Evolutionary conservation across 805 yeast genomes (phyloP).

Genomic region (Starmerella apis): DNA sequence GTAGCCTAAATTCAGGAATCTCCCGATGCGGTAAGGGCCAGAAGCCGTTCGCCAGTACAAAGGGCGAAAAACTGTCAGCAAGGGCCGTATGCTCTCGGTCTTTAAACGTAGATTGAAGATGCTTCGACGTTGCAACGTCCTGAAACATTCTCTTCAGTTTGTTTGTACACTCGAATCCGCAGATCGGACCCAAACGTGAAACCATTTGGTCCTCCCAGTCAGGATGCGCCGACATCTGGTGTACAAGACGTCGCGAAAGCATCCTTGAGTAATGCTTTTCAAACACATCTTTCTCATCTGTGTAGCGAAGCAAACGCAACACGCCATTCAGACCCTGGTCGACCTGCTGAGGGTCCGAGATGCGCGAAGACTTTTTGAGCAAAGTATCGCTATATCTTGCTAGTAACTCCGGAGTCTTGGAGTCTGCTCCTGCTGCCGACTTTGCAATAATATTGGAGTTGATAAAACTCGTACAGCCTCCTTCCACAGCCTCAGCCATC

Average conservation of each 20-base stretch:
- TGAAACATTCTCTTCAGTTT: conserved; percentile 93
- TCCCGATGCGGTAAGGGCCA: conserved; percentile 62
- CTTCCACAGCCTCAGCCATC: conserved; percentile 78
- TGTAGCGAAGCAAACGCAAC: conserved; percentile 74
- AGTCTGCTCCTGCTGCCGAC: conserved; percentile 36
- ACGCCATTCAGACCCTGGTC: conserved; percentile 62
- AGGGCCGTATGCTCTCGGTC: conserved; percentile 31
- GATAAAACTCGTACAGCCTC: conserved; percentile 75
- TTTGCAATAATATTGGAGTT: conserved; percentile 69
- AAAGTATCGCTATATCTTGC: conserved; percentile 82
- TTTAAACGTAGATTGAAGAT: conserved; percentile 50
- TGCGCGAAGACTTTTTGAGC: conserved; percentile 64
- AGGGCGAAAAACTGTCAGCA: conserved; percentile 51
- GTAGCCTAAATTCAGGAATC: conserved; percentile 46
- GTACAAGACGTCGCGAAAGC: conserved; percentile 79
- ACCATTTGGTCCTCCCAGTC: conserved; percentile 77
- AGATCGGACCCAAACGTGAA: conserved; percentile 75
- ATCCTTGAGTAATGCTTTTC: conserved; percentile 85
- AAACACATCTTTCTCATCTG: conserved; percentile 90
- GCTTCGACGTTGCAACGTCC: conserved; percentile 78
- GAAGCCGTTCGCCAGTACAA: conserved; percentile 75
- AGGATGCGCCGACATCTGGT: conserved; percentile 73
- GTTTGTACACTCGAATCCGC: conserved; percentile 84
- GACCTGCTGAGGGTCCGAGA: conserved; percentile 57
- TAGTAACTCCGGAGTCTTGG: conserved; percentile 85